Conservation (phyloP, 1,139 yeast genomes). For the Diutina rugosa region DNA sequence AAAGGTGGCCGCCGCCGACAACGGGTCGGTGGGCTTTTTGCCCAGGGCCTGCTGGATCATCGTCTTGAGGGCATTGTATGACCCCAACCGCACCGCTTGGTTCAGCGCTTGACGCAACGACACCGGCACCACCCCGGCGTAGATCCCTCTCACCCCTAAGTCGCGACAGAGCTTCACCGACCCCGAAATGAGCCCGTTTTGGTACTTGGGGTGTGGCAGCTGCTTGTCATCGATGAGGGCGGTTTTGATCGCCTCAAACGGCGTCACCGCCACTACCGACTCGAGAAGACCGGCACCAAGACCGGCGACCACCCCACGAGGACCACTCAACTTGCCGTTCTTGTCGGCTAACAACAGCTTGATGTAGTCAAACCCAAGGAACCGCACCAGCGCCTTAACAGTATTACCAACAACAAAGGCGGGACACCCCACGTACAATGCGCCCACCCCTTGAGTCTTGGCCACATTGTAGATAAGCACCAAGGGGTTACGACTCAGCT, state of each 20-base stretch:
- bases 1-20: conserved; percentile 71
- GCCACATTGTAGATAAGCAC: conserved; percentile 65
- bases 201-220: conserved; percentile 62
- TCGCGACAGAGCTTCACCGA: conserved; percentile 55
- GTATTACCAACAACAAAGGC: conserved; percentile 95
- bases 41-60: conserved; percentile 62
- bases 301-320: conserved; percentile 89
- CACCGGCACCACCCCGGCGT: conserved; percentile 85
- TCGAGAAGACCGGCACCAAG: conserved; percentile 92
- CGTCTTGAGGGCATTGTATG: conserved; percentile 80
- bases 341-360: conserved; percentile 67
- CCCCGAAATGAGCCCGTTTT: conserved; percentile 50
- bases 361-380: conserved; percentile 83
- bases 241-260: conserved; percentile 93
- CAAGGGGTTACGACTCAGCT: conserved; percentile 69
- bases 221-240: conserved; percentile 91
- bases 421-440: conserved; percentile 93
- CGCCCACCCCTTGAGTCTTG: conserved; percentile 61
- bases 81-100: conserved; percentile 87
- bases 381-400: conserved; percentile 87
- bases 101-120: conserved; percentile 93
- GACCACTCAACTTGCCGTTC: conserved; percentile 77
- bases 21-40: conserved; percentile 56
- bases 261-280: conserved; percentile 88
- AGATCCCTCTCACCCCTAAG: conserved; percentile 71